These are phyloP conservation scores for Cadophora sp. DNA, from an alignment of 2,329 filamentous ascomycete species.

Conservation along the genomic window DNA sequence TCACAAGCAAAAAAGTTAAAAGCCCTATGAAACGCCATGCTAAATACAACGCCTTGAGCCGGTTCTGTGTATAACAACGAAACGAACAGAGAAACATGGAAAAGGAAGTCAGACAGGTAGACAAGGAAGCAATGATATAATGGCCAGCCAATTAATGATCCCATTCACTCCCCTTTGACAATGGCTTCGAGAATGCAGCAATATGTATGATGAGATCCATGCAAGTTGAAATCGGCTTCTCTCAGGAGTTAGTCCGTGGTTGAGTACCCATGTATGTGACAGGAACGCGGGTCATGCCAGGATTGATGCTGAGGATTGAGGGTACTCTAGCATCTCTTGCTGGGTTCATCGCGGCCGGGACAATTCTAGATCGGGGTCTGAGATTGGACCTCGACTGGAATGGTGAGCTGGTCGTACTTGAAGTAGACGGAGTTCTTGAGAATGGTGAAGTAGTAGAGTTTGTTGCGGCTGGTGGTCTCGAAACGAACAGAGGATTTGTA, in stretches of 20 bases:
- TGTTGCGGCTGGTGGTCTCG: constrained; percentile 6
- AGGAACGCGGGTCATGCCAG: too few species aligned
- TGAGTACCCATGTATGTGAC: neutral
- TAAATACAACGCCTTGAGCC: constrained; percentile 18
- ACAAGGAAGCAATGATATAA: constrained; percentile 14
- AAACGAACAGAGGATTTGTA: neutral
- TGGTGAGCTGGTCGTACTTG: neutral
- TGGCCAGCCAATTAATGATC: constrained; percentile 17
- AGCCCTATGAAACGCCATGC: constrained; percentile 21
- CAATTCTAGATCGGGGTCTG: neutral
- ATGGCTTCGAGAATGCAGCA: neutral
- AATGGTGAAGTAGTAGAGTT: neutral
- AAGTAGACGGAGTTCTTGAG: neutral
- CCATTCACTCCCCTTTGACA: neutral
- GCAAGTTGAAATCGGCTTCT: neutral
- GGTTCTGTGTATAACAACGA: neutral
- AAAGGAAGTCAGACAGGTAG: constrained; percentile 4
- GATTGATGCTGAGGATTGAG: neutral
- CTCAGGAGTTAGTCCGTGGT: constrained; percentile 3
- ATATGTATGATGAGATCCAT: neutral
- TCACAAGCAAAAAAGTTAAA: neutral
- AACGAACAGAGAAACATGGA: neutral
- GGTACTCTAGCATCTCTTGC: neutral
- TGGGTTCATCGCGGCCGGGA: neutral
- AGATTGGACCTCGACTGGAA: neutral